phyloP scores from a whole-genome alignment of 805 yeast species.

The Saccharomycopsis lassenensis region DNA sequence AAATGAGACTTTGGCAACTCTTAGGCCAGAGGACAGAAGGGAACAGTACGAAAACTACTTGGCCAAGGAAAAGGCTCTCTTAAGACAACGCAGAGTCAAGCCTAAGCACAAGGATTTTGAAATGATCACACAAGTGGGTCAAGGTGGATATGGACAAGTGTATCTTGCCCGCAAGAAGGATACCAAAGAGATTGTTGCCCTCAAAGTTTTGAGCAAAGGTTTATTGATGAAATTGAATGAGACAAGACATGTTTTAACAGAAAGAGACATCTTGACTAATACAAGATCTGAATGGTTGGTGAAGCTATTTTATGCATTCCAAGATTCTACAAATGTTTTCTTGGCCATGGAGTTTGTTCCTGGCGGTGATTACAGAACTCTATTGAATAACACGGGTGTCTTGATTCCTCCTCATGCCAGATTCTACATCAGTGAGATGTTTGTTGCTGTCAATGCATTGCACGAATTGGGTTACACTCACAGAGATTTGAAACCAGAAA shows the following conservation, averaged over 20 bases:
- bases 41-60: slow-evolving; percentile 64
- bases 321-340: slow-evolving; percentile 79
- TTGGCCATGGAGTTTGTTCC: slow-evolving; percentile 99
- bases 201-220: slow-evolving; percentile 82
- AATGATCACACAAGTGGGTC: slow-evolving; percentile 96
- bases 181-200: slow-evolving; percentile 89
- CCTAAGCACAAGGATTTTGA: slow-evolving; percentile 94
- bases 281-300: slow-evolving; percentile 95
- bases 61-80: slow-evolving; percentile 71
- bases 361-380: slow-evolving; percentile 96
- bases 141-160: slow-evolving; percentile 99
- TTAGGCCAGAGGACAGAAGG: slow-evolving; percentile 28
- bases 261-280: slow-evolving; percentile 92
- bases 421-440: slow-evolving; percentile 93
- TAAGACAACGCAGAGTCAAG: slow-evolving; percentile 82
- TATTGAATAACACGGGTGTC: slow-evolving; percentile 86
- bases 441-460: slow-evolving; percentile 83
- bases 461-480: slow-evolving; percentile 95
- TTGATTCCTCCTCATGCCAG: slow-evolving; percentile 92
- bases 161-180: slow-evolving; percentile 89
- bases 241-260: slow-evolving; percentile 90
- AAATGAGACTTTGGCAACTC: slow-evolving; percentile 30
- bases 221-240: slow-evolving; percentile 83
- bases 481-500: slow-evolving; percentile 93
- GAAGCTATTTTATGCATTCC: slow-evolving; percentile 87